These are phyloP conservation scores for Pichia norvegensis DNA, from an alignment of 1,139 yeast species.

Conservation along the genomic window DNA sequence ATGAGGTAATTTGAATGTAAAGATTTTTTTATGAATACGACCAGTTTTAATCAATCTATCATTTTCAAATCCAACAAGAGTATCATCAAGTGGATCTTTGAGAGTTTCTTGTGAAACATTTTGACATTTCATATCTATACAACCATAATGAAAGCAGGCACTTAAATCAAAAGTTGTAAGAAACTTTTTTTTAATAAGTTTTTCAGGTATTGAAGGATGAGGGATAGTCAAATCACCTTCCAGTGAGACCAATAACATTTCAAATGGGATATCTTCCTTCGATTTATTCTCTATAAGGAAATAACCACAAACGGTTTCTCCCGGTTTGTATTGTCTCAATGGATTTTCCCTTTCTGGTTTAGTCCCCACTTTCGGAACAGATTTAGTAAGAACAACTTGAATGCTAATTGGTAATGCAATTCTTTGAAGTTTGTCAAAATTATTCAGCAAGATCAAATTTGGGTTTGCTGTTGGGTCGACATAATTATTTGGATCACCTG, in stretches of 20 bases:
- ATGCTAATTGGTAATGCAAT: conserved; percentile 28
- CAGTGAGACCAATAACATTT: conserved; percentile 50
- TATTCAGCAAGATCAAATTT: conserved; percentile 30
- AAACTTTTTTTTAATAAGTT: conserved; percentile 25
- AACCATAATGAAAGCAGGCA: conserved; percentile 35
- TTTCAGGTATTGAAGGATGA: conserved; percentile 4
- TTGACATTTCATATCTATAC: conserved; percentile 20
- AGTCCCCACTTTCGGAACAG: conserved; percentile 28
- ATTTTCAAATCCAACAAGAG: conserved; percentile 44
- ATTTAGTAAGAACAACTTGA: conserved; percentile 32
- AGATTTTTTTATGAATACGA: conserved; percentile 50
- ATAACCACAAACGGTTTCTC: conserved; percentile 51
- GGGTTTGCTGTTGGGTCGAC: conserved; percentile 20
- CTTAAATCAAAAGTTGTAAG: conserved; percentile 35
- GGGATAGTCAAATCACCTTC: conserved; percentile 36
- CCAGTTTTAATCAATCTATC: conserved; percentile 45
- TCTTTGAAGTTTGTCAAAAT: conserved; percentile 29
- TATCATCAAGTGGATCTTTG: conserved; percentile 33
- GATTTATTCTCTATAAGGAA: conserved; percentile 40
- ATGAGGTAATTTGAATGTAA: conserved; percentile 56
- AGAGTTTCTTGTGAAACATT: conserved; percentile 4
- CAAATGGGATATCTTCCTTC: conserved; percentile 38
- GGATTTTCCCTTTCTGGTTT: conserved; percentile 28
- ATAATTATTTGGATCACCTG: conserved; percentile 8
- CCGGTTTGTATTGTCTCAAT: conserved; percentile 44